A percentile compares a stretch with the other conserved stretches of the same genome.
Evolutionary conservation across 2,329 filamentous ascomycete species (phyloP).

Genomic region (Periconia digitata): DNA sequence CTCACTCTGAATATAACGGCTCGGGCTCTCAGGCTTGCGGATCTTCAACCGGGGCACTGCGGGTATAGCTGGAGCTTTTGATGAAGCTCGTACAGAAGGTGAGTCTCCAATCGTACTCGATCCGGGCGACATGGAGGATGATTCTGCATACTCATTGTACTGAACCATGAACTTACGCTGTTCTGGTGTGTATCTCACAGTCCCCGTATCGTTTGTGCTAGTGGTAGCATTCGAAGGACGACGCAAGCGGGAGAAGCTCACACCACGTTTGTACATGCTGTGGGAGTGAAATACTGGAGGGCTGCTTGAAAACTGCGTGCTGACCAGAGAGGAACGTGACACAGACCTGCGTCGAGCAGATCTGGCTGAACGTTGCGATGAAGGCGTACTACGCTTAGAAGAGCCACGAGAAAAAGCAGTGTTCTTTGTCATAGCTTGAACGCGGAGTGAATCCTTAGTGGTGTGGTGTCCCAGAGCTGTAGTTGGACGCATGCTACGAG

Average conservation of each 20-base stretch:
- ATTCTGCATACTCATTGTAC: conserved; percentile 22
- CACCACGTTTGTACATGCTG: conserved; percentile 60
- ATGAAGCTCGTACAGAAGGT: conserved; percentile 33
- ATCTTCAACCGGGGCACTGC: conserved; percentile 29
- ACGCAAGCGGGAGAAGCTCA: conserved; percentile 63
- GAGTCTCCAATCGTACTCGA: conserved; percentile 20
- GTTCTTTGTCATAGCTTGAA: conserved; percentile 42
- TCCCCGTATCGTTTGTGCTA: conserved; percentile 33
- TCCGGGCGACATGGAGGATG: conserved; percentile 23
- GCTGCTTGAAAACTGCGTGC: conserved; percentile 51
- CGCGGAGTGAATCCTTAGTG: conserved; percentile 47
- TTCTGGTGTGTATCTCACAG: conserved; percentile 32
- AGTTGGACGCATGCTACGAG: conserved; percentile 39
- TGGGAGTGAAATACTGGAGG: conserved; percentile 52
- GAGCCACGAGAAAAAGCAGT: conserved; percentile 34
- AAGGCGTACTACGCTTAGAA: conserved; percentile 35
- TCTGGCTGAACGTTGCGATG: conserved; percentile 24
- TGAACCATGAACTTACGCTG: conserved; percentile 31
- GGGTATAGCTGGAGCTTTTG: conserved; percentile 17
- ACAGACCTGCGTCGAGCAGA: conserved; percentile 27
- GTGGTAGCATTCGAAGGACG: conserved; percentile 47
- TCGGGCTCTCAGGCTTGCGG: conserved; percentile 48
- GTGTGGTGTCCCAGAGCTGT: conserved; percentile 42
- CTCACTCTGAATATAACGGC: conserved; percentile 69
- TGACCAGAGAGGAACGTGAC: conserved; percentile 49